phyloP scores from a whole-genome alignment of 2,329 filamentous ascomycete species.

The Penicillium sumatraense region DNA sequence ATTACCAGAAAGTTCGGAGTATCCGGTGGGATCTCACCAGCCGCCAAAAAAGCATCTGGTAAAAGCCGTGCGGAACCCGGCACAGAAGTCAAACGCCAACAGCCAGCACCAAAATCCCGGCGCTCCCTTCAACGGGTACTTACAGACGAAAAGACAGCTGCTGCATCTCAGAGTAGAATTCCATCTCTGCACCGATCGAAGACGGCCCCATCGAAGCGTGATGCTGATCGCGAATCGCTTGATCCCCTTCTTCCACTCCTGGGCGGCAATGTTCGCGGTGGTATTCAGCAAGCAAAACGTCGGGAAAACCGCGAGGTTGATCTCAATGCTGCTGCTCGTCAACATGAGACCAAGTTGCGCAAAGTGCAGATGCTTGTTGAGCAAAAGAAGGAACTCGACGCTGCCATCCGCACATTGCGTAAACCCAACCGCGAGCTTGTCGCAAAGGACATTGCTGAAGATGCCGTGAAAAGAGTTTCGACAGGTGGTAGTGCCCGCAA shows the following conservation, averaged over 20 bases:
- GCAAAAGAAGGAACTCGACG: slow-evolving; percentile 54
- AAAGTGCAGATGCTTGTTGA: slow-evolving; percentile 51
- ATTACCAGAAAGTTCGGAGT: slow-evolving; percentile 55
- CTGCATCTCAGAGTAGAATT: slow-evolving; percentile 35
- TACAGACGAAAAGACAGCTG: slow-evolving; percentile 47
- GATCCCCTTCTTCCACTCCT: slow-evolving; percentile 44
- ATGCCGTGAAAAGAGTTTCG: slow-evolving; percentile 42
- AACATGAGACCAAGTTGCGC: slow-evolving; percentile 51
- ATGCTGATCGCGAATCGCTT: slow-evolving; percentile 45
- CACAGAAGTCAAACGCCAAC: slow-evolving; percentile 35
- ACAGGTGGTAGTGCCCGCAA: slow-evolving; percentile 41
- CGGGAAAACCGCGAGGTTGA: slow-evolving; percentile 55
- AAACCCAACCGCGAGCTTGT: slow-evolving; percentile 54
- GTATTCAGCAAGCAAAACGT: slow-evolving; percentile 50
- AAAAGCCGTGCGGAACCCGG: slow-evolving; percentile 37
- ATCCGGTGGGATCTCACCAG: slow-evolving; percentile 41
- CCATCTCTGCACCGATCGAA: slow-evolving; percentile 49
- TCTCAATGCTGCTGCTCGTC: slow-evolving; percentile 49
- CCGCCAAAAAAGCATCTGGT: slow-evolving; percentile 36
- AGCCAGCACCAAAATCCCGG: slow-evolving; percentile 32
- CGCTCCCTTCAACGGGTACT: slow-evolving; percentile 51
- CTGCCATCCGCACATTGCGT: slow-evolving; percentile 51
- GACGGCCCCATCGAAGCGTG: slow-evolving; percentile 46
- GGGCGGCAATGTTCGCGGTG: slow-evolving; percentile 44
- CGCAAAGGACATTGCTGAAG: slow-evolving; percentile 50